Evolutionary conservation across 805 yeast species (phyloP), one percentile per base, ranked within the genome.

Genomic region (Millerago galiae): DNA sequence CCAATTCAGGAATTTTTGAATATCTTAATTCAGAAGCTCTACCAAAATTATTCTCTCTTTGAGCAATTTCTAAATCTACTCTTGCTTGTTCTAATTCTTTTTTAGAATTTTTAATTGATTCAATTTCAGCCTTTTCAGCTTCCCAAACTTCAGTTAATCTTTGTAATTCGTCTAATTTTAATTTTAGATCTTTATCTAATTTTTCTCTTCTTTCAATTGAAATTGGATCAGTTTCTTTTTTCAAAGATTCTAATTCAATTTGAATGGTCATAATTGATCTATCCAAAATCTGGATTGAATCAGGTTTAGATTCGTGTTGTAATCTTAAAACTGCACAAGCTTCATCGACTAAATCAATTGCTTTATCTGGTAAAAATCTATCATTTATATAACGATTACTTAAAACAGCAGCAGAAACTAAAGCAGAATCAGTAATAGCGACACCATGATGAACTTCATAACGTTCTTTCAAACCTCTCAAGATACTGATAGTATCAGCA

Each of bases 361-460:
- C 98, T 67, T 91, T 91, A 59, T 91, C 99, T 1, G 99, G 99
- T 31, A 91, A 67, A 55, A 80, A 89, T 42, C 98, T 67, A 60
- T 91, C 97, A 3, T 95, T 84, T 43, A 91, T 86, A 60, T 91
- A 91, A 49, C 99, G 74, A 58, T 88, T 86, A 37, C 95, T 80
- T 57, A 90, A 77, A 7, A 86, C 81, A 0, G 96, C 96, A 11
- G 98, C 96, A 0, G 96, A 84, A 2, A 91, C 97, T 43, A 91
- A 70, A 0, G 99, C 96, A 38, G 89, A 76, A 59, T 91, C 99
- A 4, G 91, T 76, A 45, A 91, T 87, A 49, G 96, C 77, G 8
- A 91, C 99, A 66, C 99, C 99, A 57, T 91, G 99, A 56, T 91
- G 99, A 2, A 91, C 96, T 59, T 91, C 99, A 60, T 91, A 91